Evolutionary conservation across 345 rosid genomes (phyloP), one percentile per base, ranked within the genome.

Genomic region (Gossypium raimondii): DNA sequence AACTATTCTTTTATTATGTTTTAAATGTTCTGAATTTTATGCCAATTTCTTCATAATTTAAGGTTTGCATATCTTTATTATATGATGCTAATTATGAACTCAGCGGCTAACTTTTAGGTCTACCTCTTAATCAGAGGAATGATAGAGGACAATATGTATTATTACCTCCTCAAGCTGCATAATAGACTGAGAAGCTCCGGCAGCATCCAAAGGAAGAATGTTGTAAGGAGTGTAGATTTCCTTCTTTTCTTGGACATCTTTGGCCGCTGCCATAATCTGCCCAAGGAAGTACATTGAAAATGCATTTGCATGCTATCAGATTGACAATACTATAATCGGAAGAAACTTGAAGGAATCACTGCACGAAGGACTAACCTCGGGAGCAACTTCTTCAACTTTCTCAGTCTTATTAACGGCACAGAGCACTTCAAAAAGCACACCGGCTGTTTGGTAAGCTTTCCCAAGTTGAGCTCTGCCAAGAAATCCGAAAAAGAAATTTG

Each of bases 371-470:
- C 85, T 72, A 83, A 94, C 98, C 97, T 94, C 98, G 7, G 98
- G 98, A 78, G 97, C 95, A 86, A 94, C 98, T 86, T 93, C 97
- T 88, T 94, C 98, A 63, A 90, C 97, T 86, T 94, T 88, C 78
- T 94, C 97, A 12, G 90, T 82, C 86, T 94, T 94, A 81, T 92
- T 94, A 73, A 92, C 97, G 20, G 97, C 98, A 66, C 93, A 92
- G 74, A 94, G 97, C 75, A 92, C 98, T 87, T 94, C 97, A 80
- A 87, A 94, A 74, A 94, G 98, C 68, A 94, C 97, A 52, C 97
- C 97, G 1, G 98, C 98, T 12, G 97, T 94, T 87, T 88, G 97
- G 82, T 94, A 92, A 81, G 97, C 98, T 83, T 94, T 94, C 45
- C 94, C 97, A 81, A 94, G 97, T 83, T 92, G 98, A 81, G 94